Evolutionary conservation across 305 asterid genomes (phyloP), one percentile per base, ranked within the genome.

Genomic region (Withania somnifera): DNA sequence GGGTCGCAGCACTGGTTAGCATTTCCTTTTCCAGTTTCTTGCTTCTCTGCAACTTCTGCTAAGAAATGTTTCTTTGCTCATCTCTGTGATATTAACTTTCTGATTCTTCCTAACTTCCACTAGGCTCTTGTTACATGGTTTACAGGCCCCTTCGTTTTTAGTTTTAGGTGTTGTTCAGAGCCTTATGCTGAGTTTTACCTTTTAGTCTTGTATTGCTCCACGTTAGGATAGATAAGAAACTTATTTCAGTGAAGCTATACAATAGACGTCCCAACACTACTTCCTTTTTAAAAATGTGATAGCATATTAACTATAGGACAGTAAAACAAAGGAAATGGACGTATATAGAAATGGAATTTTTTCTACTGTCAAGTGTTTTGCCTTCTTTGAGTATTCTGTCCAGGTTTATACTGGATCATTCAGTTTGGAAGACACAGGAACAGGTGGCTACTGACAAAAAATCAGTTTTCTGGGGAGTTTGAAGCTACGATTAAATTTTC

Each of bases 1-100:
- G 85, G 79, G 98, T 94, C 58, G 83, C 93, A 85, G 97, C 90
- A 84, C 93, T 94, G 64, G 98, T 94, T 89, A 90, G 97, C 58
- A 77, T 71, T 71, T 54, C 11, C 28, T 75, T 32, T 47, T 15
- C 45, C 79, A 26, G 79, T 0, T 75, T 50, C 61, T 75, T 75
- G 26, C 79, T 73, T 73, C 40, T 22, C 13, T 7, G 7, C 54
- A 15, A 15, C 42, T 47, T 47, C 26, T 47, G 79, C 28, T 10
- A 26, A 50, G 63, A 50, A 11, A 75, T 50, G 10, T 75, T 26
- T 75, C 79, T 20, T 75, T 75, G 61, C 79, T 50, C 45, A 75
- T 75, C 3, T 75, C 38, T 50, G 80, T 28, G 28, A 15, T 40
- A 73, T 14, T 38, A 24, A 26, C 76, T 50, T 38, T 77, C 17